phyloP scores from a whole-genome alignment of 345 rosid species.

The Hibiscus mutabilis region DNA sequence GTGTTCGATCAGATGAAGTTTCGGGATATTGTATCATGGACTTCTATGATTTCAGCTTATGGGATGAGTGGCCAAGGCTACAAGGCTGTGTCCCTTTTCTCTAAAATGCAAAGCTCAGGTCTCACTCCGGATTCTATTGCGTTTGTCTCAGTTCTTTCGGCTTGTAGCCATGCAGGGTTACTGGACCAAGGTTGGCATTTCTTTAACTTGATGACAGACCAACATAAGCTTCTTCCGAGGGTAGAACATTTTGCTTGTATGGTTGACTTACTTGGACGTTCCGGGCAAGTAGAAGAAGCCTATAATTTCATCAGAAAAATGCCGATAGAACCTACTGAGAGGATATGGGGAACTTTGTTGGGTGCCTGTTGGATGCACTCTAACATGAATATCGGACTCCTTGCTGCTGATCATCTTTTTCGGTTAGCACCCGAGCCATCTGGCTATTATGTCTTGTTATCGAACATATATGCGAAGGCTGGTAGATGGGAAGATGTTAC shows the following conservation, averaged over 20 bases:
- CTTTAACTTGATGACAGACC: slow-evolving; percentile 47
- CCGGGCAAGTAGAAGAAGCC: slow-evolving; percentile 60
- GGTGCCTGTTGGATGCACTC: slow-evolving; percentile 59
- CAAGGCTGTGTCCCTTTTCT: slow-evolving; percentile 51
- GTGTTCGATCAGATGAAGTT: slow-evolving; percentile 55
- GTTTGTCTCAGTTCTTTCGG: slow-evolving; percentile 64
- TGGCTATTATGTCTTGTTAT: slow-evolving; percentile 63
- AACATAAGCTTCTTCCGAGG: slow-evolving; percentile 41
- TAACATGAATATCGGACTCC: slow-evolving; percentile 46
- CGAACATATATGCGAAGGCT: slow-evolving; percentile 73
- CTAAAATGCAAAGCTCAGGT: slow-evolving; percentile 50
- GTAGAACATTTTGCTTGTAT: slow-evolving; percentile 71
- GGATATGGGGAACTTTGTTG: slow-evolving; percentile 72
- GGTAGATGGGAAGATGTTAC: slow-evolving; percentile 68
- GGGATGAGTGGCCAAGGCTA: slow-evolving; percentile 55
- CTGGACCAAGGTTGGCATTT: slow-evolving; percentile 45
- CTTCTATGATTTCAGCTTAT: slow-evolving; percentile 74
- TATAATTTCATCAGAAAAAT: slow-evolving; percentile 40
- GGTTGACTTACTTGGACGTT: slow-evolving; percentile 71
- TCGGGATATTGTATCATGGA: slow-evolving; percentile 67
- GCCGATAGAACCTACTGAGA: slow-evolving; percentile 56
- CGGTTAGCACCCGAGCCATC: slow-evolving; percentile 55
- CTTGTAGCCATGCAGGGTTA: slow-evolving; percentile 70
- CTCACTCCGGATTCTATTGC: slow-evolving; percentile 59
- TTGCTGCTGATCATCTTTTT: slow-evolving; percentile 63